A percentile compares a stretch with the other conserved stretches of the same genome.
Conservation (phyloP, 371 early-diverging fungal genomes). For the Saksenaea vasiformis region DNA sequence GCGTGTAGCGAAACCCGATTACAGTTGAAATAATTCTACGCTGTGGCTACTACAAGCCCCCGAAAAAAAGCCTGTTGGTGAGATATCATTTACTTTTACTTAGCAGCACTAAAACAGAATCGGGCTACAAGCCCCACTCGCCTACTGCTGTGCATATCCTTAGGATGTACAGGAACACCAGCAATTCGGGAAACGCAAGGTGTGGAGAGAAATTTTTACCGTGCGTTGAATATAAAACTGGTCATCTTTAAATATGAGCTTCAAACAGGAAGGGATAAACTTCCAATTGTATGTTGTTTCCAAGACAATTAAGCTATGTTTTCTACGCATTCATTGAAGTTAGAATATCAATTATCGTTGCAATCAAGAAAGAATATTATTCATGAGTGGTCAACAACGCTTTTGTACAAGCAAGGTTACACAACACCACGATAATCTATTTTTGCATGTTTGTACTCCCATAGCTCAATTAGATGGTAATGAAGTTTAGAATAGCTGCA, state of each 20-base stretch:
- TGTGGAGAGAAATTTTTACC: background rate
- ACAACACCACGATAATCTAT: background rate
- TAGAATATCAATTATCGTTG: background rate
- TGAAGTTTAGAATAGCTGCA: background rate
- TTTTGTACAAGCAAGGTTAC: background rate
- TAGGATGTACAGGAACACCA: too few relatives aligned
- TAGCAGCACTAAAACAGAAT: too few relatives aligned
- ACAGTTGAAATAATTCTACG: too few relatives aligned
- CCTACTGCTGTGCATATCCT: too few relatives aligned
- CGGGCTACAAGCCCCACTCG: too few relatives aligned
- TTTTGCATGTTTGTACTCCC: constrained; percentile 1
- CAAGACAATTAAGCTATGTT: background rate
- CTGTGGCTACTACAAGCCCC: too few relatives aligned
- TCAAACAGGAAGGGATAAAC: background rate
- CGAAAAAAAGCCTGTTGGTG: too few relatives aligned
- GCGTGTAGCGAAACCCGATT: too few relatives aligned
- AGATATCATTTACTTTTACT: too few relatives aligned
- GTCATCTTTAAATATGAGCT: background rate
- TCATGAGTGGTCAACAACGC: background rate
- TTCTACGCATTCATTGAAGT: background rate
- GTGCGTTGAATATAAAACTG: background rate
- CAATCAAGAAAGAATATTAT: background rate
- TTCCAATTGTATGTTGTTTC: background rate
- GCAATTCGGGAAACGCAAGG: too few relatives aligned
- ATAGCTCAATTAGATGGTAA: background rate